Conservation (phyloP, 305 asterid genomes). For the Solanum hybrid region DNA sequence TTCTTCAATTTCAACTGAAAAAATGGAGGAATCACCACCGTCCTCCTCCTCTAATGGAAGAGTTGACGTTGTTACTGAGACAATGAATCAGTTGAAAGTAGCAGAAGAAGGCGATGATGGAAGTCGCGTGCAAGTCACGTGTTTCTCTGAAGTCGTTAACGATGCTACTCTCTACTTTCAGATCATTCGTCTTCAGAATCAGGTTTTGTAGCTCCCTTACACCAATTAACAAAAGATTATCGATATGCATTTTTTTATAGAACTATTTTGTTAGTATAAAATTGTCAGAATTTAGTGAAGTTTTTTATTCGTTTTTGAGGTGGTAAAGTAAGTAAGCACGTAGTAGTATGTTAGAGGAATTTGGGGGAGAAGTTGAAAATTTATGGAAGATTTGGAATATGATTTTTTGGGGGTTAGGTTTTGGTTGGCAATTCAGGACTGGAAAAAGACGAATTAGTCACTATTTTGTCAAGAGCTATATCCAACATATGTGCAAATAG, state of each 20-base stretch:
- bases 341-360: not conserved
- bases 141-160: conserved; percentile 58
- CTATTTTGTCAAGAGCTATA: not conserved
- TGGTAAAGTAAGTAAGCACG: not conserved
- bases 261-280: not conserved
- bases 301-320: not conserved
- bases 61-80: not conserved
- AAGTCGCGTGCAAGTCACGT: conserved; percentile 42
- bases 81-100: not conserved
- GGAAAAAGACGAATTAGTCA: not conserved
- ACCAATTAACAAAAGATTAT: not conserved
- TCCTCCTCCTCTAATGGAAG: not conserved
- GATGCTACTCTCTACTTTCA: conserved; percentile 60
- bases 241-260: not conserved
- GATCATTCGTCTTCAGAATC: conserved; percentile 71
- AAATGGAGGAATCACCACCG: not conserved
- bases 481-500: not conserved
- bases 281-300: not conserved
- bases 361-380: not conserved
- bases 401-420: not conserved
- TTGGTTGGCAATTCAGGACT: not conserved
- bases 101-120: conserved; percentile 9
- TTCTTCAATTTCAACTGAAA: not conserved
- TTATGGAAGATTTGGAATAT: not conserved
- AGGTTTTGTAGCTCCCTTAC: conserved; percentile 27